Base-by-base conservation (phyloP, 2,329 filamentous ascomycete species). In the Knoxdaviesia proteae region DNA sequence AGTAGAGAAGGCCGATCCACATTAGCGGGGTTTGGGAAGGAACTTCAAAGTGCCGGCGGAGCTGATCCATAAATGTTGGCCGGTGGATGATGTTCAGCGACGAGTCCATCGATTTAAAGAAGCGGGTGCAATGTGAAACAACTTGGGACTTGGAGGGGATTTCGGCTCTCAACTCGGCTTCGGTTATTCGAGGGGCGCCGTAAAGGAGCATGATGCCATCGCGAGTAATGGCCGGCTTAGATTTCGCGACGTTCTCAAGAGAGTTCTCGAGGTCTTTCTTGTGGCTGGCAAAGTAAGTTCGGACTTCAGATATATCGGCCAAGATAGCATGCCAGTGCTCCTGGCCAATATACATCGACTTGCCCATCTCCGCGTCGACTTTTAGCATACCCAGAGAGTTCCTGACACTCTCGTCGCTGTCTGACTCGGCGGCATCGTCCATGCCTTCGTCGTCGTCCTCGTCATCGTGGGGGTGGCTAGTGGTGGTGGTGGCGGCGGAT, bases 231-330 rank as follows among this genome's bases (percentile, higher is more conserved):
- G 62, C 61, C 10, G 77, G 68, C 51, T 80, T 84, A 36, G 74
- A 74, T 38, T 74, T 73, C 55, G 78, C 71, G 42, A 93, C 76
- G 51, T 76, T 80, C 51, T 82, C 76, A 50, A 84, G 76, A 51
- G 87, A 86, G 45, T 77, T 77, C 54, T 92, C 84, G 46, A 88
- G 69, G 49, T 94, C 86, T 54, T 90, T 87, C 57, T 90, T 92
- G 60, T 94, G 84, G 34, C 70, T 74, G 11, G 63, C 61, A 53
- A 93, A 96, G 61, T 90, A 94, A 50, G 80, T 87, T 55, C 88
- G 93, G 31, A 98, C 88, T 62, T 98, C 90, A 7, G 83, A 69
- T 48, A 98, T 90, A 58, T 87, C 82, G 50, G 74, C 68, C 43
- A 92, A 62, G 42, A 92, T 74, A 36, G 78, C 74, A 51, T 82